Evolutionary conservation across 495 filamentous ascomycete genomes (phyloP).

Genomic region (Neurospora intermedia): DNA sequence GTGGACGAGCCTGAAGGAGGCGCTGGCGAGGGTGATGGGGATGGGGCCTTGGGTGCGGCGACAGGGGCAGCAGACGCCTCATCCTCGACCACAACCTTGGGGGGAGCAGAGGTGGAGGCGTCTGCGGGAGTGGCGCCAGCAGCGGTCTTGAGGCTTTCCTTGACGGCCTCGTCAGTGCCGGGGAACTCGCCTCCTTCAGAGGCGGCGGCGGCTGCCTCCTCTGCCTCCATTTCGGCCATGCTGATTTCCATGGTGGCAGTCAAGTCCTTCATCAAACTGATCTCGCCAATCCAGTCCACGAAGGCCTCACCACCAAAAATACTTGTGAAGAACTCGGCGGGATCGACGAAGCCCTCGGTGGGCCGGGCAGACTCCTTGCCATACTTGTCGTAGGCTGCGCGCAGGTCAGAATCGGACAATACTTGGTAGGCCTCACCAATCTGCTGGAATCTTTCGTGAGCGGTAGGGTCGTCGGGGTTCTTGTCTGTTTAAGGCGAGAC

Average conservation of each 20-base stretch:
- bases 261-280: conserved; percentile 84
- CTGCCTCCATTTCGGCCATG: conserved; percentile 58
- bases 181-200: conserved; percentile 35
- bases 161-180: conserved; percentile 34
- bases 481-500: conserved; percentile 53
- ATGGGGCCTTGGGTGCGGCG: conserved; percentile 10
- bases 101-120: conserved; percentile 19
- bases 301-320: conserved; percentile 98
- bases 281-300: conserved; percentile 81
- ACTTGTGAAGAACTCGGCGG: conserved; percentile 95
- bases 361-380: conserved; percentile 90
- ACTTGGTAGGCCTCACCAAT: conserved; percentile 99
- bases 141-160: conserved; percentile 36
- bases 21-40: conserved; percentile 31
- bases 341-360: conserved; percentile 85
- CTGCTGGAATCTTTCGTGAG: conserved; percentile 83
- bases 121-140: conserved; percentile 12
- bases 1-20: conserved; percentile 49
- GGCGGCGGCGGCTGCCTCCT: conserved; percentile 34
- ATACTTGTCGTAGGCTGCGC: conserved; percentile 88
- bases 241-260: conserved; percentile 88
- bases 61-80: conserved; percentile 17
- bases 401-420: conserved; percentile 73
- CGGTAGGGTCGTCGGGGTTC: conserved; percentile 94
- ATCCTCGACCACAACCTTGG: conserved; percentile 35